These are phyloP conservation scores for Nicotiana otophora DNA, from an alignment of 257 asterid species.

Conservation along the genomic window DNA sequence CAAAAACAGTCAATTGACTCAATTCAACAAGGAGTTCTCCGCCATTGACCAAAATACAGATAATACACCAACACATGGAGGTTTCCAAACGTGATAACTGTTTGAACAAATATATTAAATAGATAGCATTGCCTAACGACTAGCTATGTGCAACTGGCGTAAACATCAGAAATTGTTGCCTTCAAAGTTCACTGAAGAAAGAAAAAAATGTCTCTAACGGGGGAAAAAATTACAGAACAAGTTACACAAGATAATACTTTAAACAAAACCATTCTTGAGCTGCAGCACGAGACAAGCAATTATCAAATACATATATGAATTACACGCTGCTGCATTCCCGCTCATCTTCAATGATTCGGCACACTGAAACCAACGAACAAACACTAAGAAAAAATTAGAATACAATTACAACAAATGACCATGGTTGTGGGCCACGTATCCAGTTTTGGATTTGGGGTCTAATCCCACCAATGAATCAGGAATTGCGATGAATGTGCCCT, in stretches of 20 bases:
- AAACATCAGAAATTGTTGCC: neutral
- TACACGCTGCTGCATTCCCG: conserved; percentile 38
- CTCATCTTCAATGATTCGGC: conserved; percentile 22
- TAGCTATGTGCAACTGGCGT: neutral
- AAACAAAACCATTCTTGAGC: conserved; percentile 34
- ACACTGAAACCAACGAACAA: conserved; percentile 19
- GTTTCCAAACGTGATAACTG: too few species aligned
- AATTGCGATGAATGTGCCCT: neutral
- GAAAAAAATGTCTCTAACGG: conserved; percentile 14
- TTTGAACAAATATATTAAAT: neutral
- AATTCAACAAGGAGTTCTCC: too few species aligned
- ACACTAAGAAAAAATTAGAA: conserved; percentile 19
- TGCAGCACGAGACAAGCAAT: conserved; percentile 20
- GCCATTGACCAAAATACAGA: too few species aligned
- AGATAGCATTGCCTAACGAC: neutral
- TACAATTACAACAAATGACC: conserved; percentile 22
- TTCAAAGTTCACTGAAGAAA: conserved; percentile 5
- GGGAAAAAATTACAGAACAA: conserved; percentile 21
- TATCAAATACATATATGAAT: conserved; percentile 36
- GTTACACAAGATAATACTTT: conserved; percentile 21
- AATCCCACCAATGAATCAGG: neutral
- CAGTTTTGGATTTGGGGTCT: neutral
- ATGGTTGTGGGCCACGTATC: neutral
- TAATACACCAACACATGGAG: too few species aligned
- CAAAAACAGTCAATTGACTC: too few species aligned